Base-by-base conservation (phyloP, 2,329 filamentous ascomycete species). In the Monosporascus ibericus region DNA sequence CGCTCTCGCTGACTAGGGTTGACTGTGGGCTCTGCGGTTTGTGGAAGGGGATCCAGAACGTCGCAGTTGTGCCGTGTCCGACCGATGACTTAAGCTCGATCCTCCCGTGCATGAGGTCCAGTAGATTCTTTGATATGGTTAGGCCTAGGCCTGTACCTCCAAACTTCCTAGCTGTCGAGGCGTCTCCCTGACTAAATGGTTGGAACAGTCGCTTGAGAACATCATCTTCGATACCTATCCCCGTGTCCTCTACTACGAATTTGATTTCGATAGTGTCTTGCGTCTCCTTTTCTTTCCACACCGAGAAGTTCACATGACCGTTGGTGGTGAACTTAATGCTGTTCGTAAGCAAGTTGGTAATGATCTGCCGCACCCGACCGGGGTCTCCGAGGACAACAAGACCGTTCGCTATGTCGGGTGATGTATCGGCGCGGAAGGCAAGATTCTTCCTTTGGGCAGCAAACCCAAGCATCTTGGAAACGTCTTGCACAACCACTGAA, bases 371-470 rank as follows among this genome's bases (percentile, higher is more conserved):
- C 34, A 95, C 76, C 37, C 90, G 81, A 11, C 90, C 89, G 8
- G 90, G 90, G 62, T 96, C 91, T 15, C 92, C 91, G 62, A 95
- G 84, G 3, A 96, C 89, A 47, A 91, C 85, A 52, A 94, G 73
- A 60, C 90, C 83, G 34, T 77, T 76, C 48, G 81, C 79, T 7
- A 88, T 80, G 44, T 84, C 79, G 1, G 76, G 72, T 6, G 82
- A 78, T 49, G 90, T 81, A 46, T 86, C 80, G 27, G 79, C 82
- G 39, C 80, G 76, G 63, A 91, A 92, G 8, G 82, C 82, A 4
- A 96, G 74, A 42, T 88, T 87, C 64, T 95, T 90, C 34, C 88
- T 81, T 61, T 88, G 82, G 1, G 92, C 90, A 1, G 88, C 90
- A 61, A 95, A 95, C 42, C 87, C 84, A 59, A 95, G 81, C 89